Evolutionary conservation across 2,329 filamentous ascomycete species (phyloP), one percentile per base, ranked within the genome.

Genomic region (Scedosporium dehoogii): DNA sequence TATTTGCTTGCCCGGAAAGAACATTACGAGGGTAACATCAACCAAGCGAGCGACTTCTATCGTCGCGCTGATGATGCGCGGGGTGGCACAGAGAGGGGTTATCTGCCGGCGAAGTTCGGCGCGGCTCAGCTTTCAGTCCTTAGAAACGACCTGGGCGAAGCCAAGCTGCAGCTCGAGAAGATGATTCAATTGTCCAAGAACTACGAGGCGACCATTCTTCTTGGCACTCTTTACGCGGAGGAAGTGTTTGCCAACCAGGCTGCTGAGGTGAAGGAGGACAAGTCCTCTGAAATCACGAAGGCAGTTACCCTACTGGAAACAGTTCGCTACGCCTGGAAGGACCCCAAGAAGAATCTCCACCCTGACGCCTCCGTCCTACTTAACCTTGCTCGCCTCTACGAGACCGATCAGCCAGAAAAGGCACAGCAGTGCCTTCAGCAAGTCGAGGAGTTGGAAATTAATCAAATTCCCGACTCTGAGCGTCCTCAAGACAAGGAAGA

Each of bases 71-170:
- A 99, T 72, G 90, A 96, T 72, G 92, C 94, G 44, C 85, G 94
- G 68, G 93, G 93, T 69, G 93, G 92, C 51, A 82, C 89, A n/a
- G 93, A 97, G 65, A 88, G 87, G 66, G 93, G 94, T 55, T 97
- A 91, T 69, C 79, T 97, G 58, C 94, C 96, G 0, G 94, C 94
- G 59, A 97, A 97, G 72, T 96, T 99, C 70, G 96, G 94, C 62
- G 85, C 88, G 21, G 92, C 94, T 1, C 94, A 99, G 75, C 84
- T 97, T 68, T 89, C 91, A 44, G 90, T 96, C 23, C 73, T 92
- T 61, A 90, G 88, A 74, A 87, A 89, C 65, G 92, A 97, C 70
- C 83, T 91, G 38, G 91, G 92, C 63, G 92, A 94, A 64, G 94
- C 94, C 27, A 97, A 97, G 73, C 89, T 97, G 69, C 86, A 90